Evolutionary conservation across 2,329 filamentous ascomycete genomes (phyloP), one percentile per base, ranked within the genome.

Genomic region (Penicillium rolfsii): DNA sequence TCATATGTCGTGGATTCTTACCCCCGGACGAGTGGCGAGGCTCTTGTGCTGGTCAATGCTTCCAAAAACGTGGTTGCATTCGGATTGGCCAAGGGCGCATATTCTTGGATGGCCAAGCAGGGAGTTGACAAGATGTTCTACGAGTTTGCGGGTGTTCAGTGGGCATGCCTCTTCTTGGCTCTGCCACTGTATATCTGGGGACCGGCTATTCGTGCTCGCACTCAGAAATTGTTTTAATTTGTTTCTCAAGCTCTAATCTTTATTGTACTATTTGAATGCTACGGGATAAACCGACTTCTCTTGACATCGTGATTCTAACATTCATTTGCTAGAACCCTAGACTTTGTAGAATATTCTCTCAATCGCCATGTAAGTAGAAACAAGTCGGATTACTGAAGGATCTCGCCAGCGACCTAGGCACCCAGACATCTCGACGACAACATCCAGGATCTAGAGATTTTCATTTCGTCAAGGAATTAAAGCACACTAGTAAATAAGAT

Each of bases 111-210:
- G 60, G 64, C 61, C 14, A 58, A 24, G 24, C 61, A 73, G 35
- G 74, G 74, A 1, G 52, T 76, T 14, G 63, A 61, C 1, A 75
- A 73, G 61, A 76, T 77, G 74, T 75, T 74, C 49, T 71, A 70
- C 54, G 73, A 76, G 55, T 67, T 77, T 58, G 73, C 73, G 16
- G 75, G 59, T 3, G 69, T 74, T 16, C 67, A 76, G 59, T 77
- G 74, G 75, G 72, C 68, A 19, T 64, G 73, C 33, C 26, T 77
- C 16, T 57, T 62, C 2, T 57, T 77, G 28, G 74, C 58, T 9
- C 24, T 74, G 35, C 71, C 73, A 5, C 56, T 77, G 28, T 76
- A 74, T 48, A 68, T 75, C 36, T 50, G 61, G 46, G 74, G 74
- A 0, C 71, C 72, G 12, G 68, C 62, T 66, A 22, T 71, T 46